Evolutionary conservation across 495 filamentous ascomycete genomes (phyloP), one percentile per base, ranked within the genome.

Genomic region (Aspergillus campestris): DNA sequence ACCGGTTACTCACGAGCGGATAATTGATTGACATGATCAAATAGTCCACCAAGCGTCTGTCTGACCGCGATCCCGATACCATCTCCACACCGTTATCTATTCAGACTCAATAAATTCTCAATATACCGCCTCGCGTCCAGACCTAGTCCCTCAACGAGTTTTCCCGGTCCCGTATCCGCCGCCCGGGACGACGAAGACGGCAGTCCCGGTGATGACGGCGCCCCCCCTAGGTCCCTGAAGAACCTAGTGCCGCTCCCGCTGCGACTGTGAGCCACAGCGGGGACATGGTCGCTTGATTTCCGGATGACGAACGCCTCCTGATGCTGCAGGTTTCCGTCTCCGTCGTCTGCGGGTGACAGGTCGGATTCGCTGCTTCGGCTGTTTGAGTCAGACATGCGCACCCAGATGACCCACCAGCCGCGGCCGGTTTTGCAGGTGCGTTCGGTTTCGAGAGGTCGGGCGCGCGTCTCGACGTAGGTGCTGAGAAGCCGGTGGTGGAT

Each of bases 391-490:
- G 81, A 68, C 7, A 91, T 67, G 34, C 85, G 74, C 42, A 86
- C 88, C 90, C 94, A 97, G 40, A 96, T 86, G 27, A 97, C 73
- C 92, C 94, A 98, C 90, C 91, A 98, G 1, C 89, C 89, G 8
- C 89, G 77, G 38, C 71, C 84, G 5, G 90, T 97, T 72, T 95
- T 94, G 64, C 82, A 86, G 9, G 86, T 96, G n/a, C 86, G 70
- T 64, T 97, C 94, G 6, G 83, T 60, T 55, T 91, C 88, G 10
- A 72, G 61, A 1, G 66, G 52, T 8, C 78, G 67, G 12, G 67
- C 65, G 9, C 75, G 73, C 13, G 86, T 87, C 28, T 79, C 73
- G 15, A 67, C 64, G 53, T 88, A 80, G 30, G 85, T 91, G 50
- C 78, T 81, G 10, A 98, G 67, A 30, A 97, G 82, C 49, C 94